Base-by-base conservation (phyloP, 108 stramenopile genomes). In the Fragilaria radians region DNA sequence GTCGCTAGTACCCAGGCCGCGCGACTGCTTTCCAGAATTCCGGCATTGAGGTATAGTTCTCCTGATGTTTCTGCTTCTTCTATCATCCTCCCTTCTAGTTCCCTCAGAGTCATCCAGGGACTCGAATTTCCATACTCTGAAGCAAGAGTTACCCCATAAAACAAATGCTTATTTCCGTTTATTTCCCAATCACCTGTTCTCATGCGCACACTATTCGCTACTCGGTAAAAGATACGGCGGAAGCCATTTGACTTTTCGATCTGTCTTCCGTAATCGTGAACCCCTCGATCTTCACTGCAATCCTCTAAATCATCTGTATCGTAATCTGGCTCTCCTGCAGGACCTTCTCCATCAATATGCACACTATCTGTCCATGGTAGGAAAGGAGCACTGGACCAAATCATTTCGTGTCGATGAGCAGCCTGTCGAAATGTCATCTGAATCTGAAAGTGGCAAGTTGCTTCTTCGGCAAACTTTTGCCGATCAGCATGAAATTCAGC, bases 311-410 rank as follows among this genome's bases (percentile, higher is more conserved):
- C 72, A 28, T 82, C 85, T 32, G 54, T 48, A 32, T 73, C 77
- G 33, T 65, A 62, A 11, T 42, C 76, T 55, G 75, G 28, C 22
- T 69, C 76, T 17, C 77, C 81, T 17, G 62, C 67, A 28, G 72
- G 80, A 25, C 67, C 79, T 54, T 85, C 84, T 7, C 81, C 79
- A 49, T 78, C 78, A 3, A 80, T 62, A 54, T 85, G 82, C 5
- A 77, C 72, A 0, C 76, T 70, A 51, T 88, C 85, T 5, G 79
- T 86, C 91, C 91, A 93, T 30, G 91, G 91, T 28, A 89, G 66
- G 57, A 88, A 93, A 11, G 91, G 86, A 19, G 85, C 76, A 65
- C 83, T 93, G 5, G 73, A 78, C 91, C 91, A 93, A 19, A 89
- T 72, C 25, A 79, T 72, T 24, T 81, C 79, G 63, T 86, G 88